Conservation (phyloP, 352 stramenopile genomes). For the Pythium coloratum region DNA sequence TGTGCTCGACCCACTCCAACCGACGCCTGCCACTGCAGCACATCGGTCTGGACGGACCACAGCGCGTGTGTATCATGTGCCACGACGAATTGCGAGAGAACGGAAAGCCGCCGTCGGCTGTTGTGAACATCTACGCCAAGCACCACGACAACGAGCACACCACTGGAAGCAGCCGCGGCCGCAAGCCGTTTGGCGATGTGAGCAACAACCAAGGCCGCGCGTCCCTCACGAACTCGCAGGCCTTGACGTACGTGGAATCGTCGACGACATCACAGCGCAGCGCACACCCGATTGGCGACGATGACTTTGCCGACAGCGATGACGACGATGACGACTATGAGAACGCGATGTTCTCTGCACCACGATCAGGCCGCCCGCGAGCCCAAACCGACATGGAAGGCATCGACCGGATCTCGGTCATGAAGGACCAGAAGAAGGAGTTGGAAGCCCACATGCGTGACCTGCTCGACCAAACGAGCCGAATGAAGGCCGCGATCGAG, state of each 20-base stretch:
- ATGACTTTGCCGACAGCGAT: slow-evolving; percentile 35
- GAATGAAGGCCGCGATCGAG: slow-evolving; percentile 54
- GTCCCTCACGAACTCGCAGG: slow-evolving; percentile 25
- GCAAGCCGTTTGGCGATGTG: slow-evolving; percentile 20
- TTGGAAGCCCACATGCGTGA: slow-evolving; percentile 68
- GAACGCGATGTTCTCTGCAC: neutral
- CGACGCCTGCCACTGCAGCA: slow-evolving; percentile 63
- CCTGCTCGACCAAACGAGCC: slow-evolving; percentile 54
- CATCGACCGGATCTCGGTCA: slow-evolving; percentile 49
- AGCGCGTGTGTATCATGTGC: slow-evolving; percentile 80
- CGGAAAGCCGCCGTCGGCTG: slow-evolving; percentile 60
- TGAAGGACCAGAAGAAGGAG: slow-evolving; percentile 73
- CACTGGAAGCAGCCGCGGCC: slow-evolving; percentile 15
- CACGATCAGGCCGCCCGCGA: slow-evolving; percentile 37
- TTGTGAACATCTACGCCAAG: slow-evolving; percentile 68
- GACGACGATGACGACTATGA: slow-evolving; percentile 22
- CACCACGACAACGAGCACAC: slow-evolving; percentile 32
- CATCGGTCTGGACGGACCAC: slow-evolving; percentile 53
- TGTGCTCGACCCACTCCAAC: slow-evolving; percentile 83
- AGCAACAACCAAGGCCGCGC: slow-evolving; percentile 7
- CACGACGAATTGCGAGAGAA: slow-evolving; percentile 78
- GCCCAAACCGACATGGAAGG: slow-evolving; percentile 66
- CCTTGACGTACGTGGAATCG: slow-evolving; percentile 21
- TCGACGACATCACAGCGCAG: slow-evolving; percentile 21
- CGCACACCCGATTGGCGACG: neutral